Conservation (phyloP, 2,329 filamentous ascomycete genomes). For the Mycosphaerella sp. region DNA sequence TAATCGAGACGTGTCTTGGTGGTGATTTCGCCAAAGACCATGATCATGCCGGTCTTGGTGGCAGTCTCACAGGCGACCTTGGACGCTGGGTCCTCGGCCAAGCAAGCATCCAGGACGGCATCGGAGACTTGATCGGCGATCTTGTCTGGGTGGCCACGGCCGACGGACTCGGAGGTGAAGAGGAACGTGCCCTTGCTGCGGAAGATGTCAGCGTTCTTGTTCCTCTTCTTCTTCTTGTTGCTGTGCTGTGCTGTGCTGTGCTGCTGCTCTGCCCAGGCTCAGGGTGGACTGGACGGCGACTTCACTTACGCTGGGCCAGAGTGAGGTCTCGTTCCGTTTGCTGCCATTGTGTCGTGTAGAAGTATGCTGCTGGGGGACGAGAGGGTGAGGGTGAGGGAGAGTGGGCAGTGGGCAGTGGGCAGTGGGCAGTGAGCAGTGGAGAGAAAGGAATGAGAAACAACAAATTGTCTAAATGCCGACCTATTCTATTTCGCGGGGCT, state of each 20-base stretch:
- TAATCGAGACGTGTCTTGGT: conserved; percentile 95
- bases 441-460: conserved; percentile 1
- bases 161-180: conserved; percentile 50
- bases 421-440: too few relatives aligned
- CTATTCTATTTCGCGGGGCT: too few relatives aligned
- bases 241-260: too few relatives aligned
- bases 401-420: too few relatives aligned
- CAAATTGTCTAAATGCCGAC: background rate
- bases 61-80: conserved; percentile 99
- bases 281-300: too few relatives aligned
- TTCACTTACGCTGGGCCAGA: conserved; percentile 16
- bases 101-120: conserved; percentile 96
- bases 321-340: conserved; percentile 16
- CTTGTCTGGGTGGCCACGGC: conserved; percentile 36
- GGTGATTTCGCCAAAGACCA: conserved; percentile 98
- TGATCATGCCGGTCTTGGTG: conserved; percentile 99
- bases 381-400: background rate
- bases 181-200: conserved; percentile 25
- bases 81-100: conserved; percentile 89
- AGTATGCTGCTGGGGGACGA: background rate
- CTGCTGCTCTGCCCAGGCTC: too few relatives aligned
- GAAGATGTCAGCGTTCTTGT: background rate
- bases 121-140: conserved; percentile 85
- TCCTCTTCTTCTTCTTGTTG: too few relatives aligned
- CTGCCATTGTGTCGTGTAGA: conserved; percentile 11